Evolutionary conservation across 2,329 filamentous ascomycete species (phyloP).

Genomic region (Cercospora sp.): DNA sequence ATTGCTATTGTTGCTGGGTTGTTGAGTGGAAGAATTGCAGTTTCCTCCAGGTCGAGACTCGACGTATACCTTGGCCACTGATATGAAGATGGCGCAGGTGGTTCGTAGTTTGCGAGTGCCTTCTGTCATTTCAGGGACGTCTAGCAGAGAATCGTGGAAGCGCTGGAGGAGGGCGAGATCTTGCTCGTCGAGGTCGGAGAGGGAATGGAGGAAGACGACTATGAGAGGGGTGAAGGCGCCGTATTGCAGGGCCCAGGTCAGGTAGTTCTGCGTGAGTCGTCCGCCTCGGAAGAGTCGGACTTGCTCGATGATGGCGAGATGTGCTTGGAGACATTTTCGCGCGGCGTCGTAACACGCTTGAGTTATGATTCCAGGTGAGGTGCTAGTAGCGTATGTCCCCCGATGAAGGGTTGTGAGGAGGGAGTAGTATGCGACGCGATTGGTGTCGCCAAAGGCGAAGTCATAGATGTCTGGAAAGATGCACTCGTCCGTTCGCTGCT

Average conservation of each 20-base stretch:
- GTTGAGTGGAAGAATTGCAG: not conserved
- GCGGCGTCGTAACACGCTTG: slow-evolving; percentile 19
- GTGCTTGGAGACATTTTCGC: slow-evolving; percentile 16
- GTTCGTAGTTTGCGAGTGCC: slow-evolving; percentile 11
- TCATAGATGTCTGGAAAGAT: slow-evolving; percentile 14
- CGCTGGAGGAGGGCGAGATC: slow-evolving; percentile 16
- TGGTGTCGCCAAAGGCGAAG: slow-evolving; percentile 10
- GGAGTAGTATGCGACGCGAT: slow-evolving; percentile 16
- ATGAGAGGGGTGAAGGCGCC: slow-evolving; percentile 20
- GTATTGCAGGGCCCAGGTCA: slow-evolving; percentile 19
- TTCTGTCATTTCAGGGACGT: slow-evolving; percentile 11
- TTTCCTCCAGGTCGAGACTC: slow-evolving; percentile 1
- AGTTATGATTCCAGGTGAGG: slow-evolving; percentile 14
- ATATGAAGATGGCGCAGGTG: slow-evolving; percentile 17
- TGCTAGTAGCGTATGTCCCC: slow-evolving; percentile 11
- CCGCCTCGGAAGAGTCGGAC: slow-evolving; percentile 10
- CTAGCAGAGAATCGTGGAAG: slow-evolving; percentile 16
- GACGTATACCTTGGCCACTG: slow-evolving; percentile 17
- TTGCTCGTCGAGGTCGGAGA: slow-evolving; percentile 14
- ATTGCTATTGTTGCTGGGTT: not conserved
- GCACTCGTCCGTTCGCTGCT: not conserved
- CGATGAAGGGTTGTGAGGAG: slow-evolving; percentile 19
- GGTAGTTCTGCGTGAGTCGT: slow-evolving; percentile 11
- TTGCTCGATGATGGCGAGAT: slow-evolving; percentile 12
- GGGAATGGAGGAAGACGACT: slow-evolving; percentile 20